These are phyloP conservation scores for Clarireedia homoeocarpa DNA, from an alignment of 2,329 filamentous ascomycete species.

Conservation along the genomic window DNA sequence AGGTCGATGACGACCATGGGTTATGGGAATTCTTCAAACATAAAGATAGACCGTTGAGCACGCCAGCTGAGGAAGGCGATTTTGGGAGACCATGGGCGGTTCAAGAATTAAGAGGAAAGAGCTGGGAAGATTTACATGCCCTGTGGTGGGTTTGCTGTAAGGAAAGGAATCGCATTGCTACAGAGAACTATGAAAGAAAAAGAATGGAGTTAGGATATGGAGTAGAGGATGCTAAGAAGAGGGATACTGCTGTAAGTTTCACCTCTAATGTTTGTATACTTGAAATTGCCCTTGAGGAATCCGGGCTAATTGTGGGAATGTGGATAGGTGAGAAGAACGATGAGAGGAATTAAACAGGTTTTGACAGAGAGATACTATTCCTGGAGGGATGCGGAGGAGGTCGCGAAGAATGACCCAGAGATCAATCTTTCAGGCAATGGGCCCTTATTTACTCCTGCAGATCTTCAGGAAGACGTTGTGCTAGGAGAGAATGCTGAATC, in stretches of 20 bases:
- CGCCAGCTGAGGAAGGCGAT: conserved; percentile 60
- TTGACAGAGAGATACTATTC: conserved; percentile 84
- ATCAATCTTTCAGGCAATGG: conserved; percentile 40
- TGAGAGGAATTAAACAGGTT: conserved; percentile 74
- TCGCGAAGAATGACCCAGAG: conserved; percentile 60
- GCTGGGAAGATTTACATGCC: conserved; percentile 85
- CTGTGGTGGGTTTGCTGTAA: conserved; percentile 93
- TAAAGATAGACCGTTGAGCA: conserved; percentile 58
- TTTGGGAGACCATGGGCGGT: conserved; percentile 80
- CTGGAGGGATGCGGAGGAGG: conserved; percentile 67
- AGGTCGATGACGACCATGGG: conserved; percentile 66
- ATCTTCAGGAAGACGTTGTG: conserved; percentile 27
- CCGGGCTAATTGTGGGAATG: conserved; percentile 8
- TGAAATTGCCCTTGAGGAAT: not conserved
- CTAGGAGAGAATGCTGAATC: not conserved
- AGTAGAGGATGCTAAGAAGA: conserved; percentile 52
- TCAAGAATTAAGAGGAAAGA: conserved; percentile 79
- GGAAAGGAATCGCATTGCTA: conserved; percentile 85
- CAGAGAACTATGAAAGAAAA: conserved; percentile 60
- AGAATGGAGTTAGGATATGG: conserved; percentile 67
- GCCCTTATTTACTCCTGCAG: conserved; percentile 22
- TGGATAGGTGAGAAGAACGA: conserved; percentile 63
- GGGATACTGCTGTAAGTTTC: conserved; percentile 58
- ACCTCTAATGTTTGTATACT: not conserved
- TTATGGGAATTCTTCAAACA: conserved; percentile 87